Percentiles rank a stretch among this genome's conserved stretches.
phyloP scores from a whole-genome alignment of 2,329 filamentous ascomycete genomes.

The Fusarium transvaalense region DNA sequence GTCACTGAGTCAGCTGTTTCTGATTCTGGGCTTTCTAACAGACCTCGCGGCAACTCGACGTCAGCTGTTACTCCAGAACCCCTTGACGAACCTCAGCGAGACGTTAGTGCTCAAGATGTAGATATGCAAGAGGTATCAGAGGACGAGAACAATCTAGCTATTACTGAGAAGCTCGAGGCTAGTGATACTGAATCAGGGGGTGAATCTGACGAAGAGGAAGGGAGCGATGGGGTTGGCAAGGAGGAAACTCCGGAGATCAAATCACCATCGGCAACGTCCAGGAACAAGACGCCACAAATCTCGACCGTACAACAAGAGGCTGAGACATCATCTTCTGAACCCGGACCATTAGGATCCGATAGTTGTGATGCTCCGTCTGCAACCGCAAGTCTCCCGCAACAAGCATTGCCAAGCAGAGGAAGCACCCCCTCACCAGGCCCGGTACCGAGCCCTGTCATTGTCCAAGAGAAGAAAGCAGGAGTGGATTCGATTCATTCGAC shows the following conservation, averaged over 20 bases:
- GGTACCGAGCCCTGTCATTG: neutral
- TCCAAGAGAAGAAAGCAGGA: neutral
- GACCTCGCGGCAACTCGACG: neutral
- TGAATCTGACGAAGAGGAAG: neutral
- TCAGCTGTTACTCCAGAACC: neutral
- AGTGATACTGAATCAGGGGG: constrained; percentile 1
- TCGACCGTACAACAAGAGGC: neutral
- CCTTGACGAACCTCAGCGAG: neutral
- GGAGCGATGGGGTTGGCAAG: neutral
- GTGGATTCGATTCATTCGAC: neutral
- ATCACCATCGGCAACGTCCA: constrained; percentile 1
- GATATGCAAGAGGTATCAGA: constrained; percentile 4
- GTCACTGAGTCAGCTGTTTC: constrained; percentile 1
- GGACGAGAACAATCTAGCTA: neutral
- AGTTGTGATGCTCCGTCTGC: constrained; percentile 7
- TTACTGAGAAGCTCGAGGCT: neutral
- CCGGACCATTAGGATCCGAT: neutral
- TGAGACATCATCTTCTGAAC: neutral
- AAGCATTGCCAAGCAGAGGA: neutral
- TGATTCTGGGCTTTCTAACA: constrained; percentile 9
- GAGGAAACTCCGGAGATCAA: neutral
- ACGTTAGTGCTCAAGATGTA: neutral
- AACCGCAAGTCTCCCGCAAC: constrained; percentile 7
- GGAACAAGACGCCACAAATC: constrained; percentile 4
- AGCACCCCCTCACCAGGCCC: neutral